Conservation (phyloP, 495 filamentous ascomycete genomes). For the Arthonia radiata region DNA sequence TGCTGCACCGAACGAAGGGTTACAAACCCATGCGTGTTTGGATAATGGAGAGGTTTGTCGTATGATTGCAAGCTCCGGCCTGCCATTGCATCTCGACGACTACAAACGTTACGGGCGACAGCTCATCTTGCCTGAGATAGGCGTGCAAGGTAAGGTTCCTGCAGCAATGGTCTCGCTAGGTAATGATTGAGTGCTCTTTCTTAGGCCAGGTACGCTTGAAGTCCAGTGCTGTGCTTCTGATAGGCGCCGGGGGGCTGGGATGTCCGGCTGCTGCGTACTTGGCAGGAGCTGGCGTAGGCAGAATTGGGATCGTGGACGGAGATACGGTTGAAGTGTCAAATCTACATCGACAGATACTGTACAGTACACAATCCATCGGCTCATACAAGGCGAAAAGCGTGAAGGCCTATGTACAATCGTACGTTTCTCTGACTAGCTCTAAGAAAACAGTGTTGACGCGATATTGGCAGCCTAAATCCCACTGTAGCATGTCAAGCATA, state of each 20-base stretch:
- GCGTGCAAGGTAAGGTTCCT: constrained; percentile 34
- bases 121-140: constrained; percentile 71
- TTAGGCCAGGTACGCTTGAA: constrained; percentile 60
- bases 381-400: constrained; percentile 62
- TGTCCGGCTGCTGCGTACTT: constrained; percentile 82
- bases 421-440: constrained; percentile 9
- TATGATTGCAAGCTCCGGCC: no score
- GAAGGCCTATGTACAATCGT: constrained; percentile 37
- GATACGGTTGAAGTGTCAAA: constrained; percentile 78
- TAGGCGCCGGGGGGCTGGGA: constrained; percentile 83
- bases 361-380: constrained; percentile 45
- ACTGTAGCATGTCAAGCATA: constrained; percentile 35
- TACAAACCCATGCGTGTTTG: no score
- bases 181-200: constrained; percentile 1
- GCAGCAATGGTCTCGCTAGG: neutral
- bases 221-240: constrained; percentile 43
- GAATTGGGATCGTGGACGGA: constrained; percentile 62
- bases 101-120: constrained; percentile 77
- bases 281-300: constrained; percentile 66
- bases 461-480: constrained; percentile 36
- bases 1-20: no score
- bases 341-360: constrained; percentile 76
- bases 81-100: constrained; percentile 39
- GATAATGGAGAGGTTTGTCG: no score
- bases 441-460: constrained; percentile 1